Conservation (phyloP, 805 yeast species). For the Saccharomycopsis fermentans region DNA sequence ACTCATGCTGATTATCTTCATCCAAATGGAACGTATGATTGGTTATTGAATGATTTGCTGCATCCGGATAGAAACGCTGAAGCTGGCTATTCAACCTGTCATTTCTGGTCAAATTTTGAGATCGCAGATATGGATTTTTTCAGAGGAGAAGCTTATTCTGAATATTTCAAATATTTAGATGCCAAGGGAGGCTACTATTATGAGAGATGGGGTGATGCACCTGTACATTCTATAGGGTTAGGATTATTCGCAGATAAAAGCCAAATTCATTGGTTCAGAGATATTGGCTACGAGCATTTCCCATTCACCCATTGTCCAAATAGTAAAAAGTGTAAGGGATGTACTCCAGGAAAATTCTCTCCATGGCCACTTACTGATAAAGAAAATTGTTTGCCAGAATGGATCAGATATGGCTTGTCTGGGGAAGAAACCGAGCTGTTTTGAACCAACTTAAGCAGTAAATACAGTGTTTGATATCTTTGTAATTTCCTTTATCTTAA, state of each 20-base stretch:
- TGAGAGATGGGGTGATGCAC: constrained; percentile 93
- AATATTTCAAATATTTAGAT: constrained; percentile 58
- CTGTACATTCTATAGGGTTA: constrained; percentile 72
- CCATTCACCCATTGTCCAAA: constrained; percentile 75
- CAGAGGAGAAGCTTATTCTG: constrained; percentile 55
- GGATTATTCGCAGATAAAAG: constrained; percentile 59
- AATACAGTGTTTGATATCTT: background rate
- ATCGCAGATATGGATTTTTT: constrained; percentile 77
- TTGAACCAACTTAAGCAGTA: background rate
- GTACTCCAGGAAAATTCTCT: constrained; percentile 47
- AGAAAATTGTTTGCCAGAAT: constrained; percentile 67
- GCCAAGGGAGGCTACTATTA: constrained; percentile 75
- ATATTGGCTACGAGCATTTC: constrained; percentile 65
- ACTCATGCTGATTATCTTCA: constrained; percentile 48
- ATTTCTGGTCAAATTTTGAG: constrained; percentile 87
- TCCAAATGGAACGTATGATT: constrained; percentile 50
- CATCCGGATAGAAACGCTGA: constrained; percentile 39
- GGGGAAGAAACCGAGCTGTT: constrained; percentile 19
- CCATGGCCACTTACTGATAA: constrained; percentile 40
- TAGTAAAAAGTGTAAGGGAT: constrained; percentile 37
- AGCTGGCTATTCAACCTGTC: constrained; percentile 51
- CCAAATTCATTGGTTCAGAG: constrained; percentile 78
- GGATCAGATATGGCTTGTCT: constrained; percentile 43
- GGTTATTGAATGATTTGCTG: constrained; percentile 49
- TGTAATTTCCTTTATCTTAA: too few relatives aligned